Base-by-base conservation (phyloP, 1,284 basidiomycete species). In the Trametes versicolor region DNA sequence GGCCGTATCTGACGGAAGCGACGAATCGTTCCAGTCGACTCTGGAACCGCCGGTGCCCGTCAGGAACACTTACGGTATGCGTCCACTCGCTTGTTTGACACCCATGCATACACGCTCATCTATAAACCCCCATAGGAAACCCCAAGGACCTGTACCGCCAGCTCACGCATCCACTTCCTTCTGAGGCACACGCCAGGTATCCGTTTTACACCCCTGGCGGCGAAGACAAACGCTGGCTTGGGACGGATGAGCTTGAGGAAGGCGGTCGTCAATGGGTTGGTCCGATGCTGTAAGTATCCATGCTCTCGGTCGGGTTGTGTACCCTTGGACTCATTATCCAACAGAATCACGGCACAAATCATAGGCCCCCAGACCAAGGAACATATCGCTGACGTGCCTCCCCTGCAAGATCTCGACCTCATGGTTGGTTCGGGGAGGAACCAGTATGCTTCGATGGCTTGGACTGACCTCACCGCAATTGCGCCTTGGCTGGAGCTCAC, bases 401-500 rank as follows among this genome's bases (percentile, higher is more conserved):
- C 74, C 17, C 70, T 82, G 7, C 85, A 85, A 72, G 87, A 86
- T 59, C 71, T 81, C 34, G 87, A 86, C 68, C 79, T 87, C 6
- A 78, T 86, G 41, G 70, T 77, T 36, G 85, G 83, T 17, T 74
- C 81, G 2, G 82, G 84, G 50, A 81, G 85, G 34, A 80, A 79
- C 32, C 89, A 88, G 58, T 93, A 88, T 73, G 84, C 85, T 7
- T 91, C 91, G 9, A 86, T 94, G 66, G 83, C 82, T 2, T 91
- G 87, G 86, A 77, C 79, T 34, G 92, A 94, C 76, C 77, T 94
- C 47, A 81, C 82, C 71, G 83, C 86, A 34, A 85, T 93, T 64
- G 90, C 92, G 43, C 92, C 91, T 7, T 94, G 92, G 92, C 83
- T 94, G 79, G 83, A 87, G 64, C 81, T 92, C 66, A 84, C 85